Evolutionary conservation across 306 rosid genomes (phyloP).

Genomic region (Cucurbita argyrosperma): DNA sequence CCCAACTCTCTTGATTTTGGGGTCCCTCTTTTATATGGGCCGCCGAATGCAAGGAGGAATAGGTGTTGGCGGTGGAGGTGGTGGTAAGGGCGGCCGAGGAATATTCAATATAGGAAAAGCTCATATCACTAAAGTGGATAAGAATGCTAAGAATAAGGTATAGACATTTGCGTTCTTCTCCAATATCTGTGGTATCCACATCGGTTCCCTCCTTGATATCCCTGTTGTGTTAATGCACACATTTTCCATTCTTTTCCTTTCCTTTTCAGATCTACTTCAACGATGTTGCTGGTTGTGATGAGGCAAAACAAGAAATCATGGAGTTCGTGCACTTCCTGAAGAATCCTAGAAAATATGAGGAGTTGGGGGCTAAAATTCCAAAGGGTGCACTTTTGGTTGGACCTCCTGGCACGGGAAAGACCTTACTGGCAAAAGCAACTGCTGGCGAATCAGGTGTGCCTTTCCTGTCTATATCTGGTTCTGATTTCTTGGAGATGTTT

Average conservation of each 20-base stretch:
- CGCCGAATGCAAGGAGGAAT: conserved; percentile 76
- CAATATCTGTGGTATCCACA: background rate
- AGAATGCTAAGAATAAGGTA: conserved; percentile 84
- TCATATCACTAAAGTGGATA: conserved; percentile 72
- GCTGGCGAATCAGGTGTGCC: conserved; percentile 98
- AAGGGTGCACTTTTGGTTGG: conserved; percentile 95
- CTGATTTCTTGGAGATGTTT: conserved; percentile 95
- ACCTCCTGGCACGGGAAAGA: conserved; percentile 98
- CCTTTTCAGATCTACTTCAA: conserved; percentile 52
- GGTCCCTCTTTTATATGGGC: conserved; percentile 50
- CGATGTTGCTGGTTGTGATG: conserved; percentile 98
- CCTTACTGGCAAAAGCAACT: conserved; percentile 93
- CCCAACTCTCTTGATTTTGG: conserved; percentile 59
- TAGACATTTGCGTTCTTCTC: background rate
- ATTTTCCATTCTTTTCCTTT: background rate
- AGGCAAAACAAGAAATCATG: conserved; percentile 93
- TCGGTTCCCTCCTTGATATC: background rate
- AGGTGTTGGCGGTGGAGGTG: conserved; percentile 58
- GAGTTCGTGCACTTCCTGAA: conserved; percentile 95
- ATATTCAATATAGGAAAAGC: conserved; percentile 93
- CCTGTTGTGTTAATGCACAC: background rate
- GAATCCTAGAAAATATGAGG: conserved; percentile 87
- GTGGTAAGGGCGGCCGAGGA: conserved; percentile 67
- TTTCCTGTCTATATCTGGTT: conserved; percentile 85
- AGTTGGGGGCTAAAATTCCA: conserved; percentile 89